Evolutionary conservation across 306 rosid genomes (phyloP).

Genomic region (Trifolium fragiferum): DNA sequence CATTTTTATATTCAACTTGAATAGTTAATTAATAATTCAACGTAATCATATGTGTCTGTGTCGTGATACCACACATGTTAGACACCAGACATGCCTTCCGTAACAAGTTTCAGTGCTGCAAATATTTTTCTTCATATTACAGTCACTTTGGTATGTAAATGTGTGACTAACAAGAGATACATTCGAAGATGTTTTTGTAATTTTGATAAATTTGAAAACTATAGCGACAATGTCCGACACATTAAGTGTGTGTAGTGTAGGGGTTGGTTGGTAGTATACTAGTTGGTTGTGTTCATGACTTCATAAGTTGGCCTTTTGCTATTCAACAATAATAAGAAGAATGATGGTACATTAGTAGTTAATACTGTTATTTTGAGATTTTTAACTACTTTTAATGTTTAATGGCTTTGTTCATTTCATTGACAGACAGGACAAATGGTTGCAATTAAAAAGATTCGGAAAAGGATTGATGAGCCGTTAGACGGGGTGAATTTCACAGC

Average conservation of each 20-base stretch:
- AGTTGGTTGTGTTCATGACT: constrained; percentile 12
- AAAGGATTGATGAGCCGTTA: constrained; percentile 70
- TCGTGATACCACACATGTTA: not conserved
- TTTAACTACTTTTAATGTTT: no score
- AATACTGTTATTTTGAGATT: constrained; percentile 1
- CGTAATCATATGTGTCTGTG: not conserved
- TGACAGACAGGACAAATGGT: constrained; percentile 86
- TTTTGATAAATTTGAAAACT: not conserved
- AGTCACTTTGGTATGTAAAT: no score
- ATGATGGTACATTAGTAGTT: not conserved
- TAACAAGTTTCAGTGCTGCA: no score
- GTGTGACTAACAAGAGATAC: not conserved
- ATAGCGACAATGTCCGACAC: not conserved
- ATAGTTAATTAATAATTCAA: no score
- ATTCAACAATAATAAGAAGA: constrained; percentile 32
- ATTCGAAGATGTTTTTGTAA: no score
- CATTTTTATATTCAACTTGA: no score
- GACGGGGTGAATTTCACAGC: constrained; percentile 96
- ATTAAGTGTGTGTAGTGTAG: no score
- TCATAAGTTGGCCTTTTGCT: constrained; percentile 23
- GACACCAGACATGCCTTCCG: no score
- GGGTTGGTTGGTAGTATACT: not conserved
- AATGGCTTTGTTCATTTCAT: constrained; percentile 40
- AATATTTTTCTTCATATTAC: constrained; percentile 18
- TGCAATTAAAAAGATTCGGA: constrained; percentile 93